Conservation (phyloP, 2,329 filamentous ascomycete species). For the Exophiala oligosperma region DNA sequence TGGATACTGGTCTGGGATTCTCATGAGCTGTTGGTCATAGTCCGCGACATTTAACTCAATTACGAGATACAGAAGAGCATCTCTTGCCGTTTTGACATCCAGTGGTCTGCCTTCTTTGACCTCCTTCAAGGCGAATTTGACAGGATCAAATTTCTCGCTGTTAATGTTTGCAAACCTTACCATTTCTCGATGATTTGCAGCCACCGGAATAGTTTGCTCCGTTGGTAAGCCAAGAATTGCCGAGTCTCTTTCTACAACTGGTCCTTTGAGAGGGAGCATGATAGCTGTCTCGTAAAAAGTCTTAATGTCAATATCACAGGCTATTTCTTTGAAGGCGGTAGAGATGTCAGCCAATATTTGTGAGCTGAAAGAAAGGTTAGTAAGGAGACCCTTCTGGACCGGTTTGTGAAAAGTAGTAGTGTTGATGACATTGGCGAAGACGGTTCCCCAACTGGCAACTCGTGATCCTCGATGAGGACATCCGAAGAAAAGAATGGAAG, state of each 20-base stretch:
- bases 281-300: constrained; percentile 10
- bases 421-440: constrained; percentile 90
- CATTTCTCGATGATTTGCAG: constrained; percentile 8
- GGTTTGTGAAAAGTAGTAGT: constrained; percentile 64
- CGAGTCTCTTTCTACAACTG: constrained; percentile 5
- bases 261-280: constrained; percentile 4
- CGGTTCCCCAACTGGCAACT: constrained; percentile 61
- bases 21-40: constrained; percentile 1
- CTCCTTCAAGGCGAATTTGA: constrained; percentile 1
- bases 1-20: not conserved
- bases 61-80: not conserved
- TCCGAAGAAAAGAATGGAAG: constrained; percentile 3
- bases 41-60: not conserved
- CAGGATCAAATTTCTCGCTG: constrained; percentile 7
- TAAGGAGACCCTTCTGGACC: not conserved
- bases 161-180: not conserved
- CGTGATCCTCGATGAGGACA: constrained; percentile 4
- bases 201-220: constrained; percentile 1
- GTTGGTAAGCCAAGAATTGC: not conserved
- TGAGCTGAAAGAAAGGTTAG: not conserved
- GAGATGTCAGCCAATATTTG: constrained; percentile 5
- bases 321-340: constrained; percentile 1
- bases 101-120: no score
- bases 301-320: not conserved
- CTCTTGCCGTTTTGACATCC: no score